These are phyloP conservation scores for Sinapis alba DNA, from an alignment of 441 rosid species.

Conservation along the genomic window DNA sequence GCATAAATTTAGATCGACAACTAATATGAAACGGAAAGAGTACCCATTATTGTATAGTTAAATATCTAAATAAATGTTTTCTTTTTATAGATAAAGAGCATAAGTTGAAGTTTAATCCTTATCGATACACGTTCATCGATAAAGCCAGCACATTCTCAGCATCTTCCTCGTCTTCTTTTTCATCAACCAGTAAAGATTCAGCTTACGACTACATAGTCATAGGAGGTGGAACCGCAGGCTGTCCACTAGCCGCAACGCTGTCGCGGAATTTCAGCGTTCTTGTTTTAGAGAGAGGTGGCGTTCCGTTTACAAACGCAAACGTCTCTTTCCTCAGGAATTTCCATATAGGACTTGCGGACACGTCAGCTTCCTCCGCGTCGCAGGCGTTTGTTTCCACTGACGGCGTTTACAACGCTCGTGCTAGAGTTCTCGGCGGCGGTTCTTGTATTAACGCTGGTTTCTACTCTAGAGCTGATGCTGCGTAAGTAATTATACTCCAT, in stretches of 20 bases:
- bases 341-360: conserved; percentile 73
- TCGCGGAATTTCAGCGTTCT: conserved; percentile 75
- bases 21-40: no score
- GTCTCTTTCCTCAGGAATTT: conserved; percentile 76
- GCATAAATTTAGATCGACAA: no score
- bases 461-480: conserved; percentile 74
- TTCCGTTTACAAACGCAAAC: conserved; percentile 80
- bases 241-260: conserved; percentile 88
- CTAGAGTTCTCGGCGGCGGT: conserved; percentile 90
- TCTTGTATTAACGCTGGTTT: conserved; percentile 91
- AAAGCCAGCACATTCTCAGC: conserved; percentile 72
- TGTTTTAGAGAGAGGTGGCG: conserved; percentile 88
- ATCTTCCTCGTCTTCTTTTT: conserved; percentile 50
- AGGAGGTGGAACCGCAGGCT: conserved; percentile 96
- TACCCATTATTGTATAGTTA: not conserved
- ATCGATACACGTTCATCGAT: conserved; percentile 67
- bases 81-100: conserved; percentile 39
- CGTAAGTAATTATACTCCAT: conserved; percentile 43
- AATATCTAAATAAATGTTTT: not conserved
- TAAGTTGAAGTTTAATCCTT: conserved; percentile 35
- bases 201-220: conserved; percentile 77
- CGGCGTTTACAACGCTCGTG: conserved; percentile 85
- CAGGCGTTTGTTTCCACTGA: conserved; percentile 81
- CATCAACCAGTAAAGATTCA: conserved; percentile 47
- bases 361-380: conserved; percentile 72